phyloP scores from a whole-genome alignment of 2,329 filamentous ascomycete genomes.

The Apiospora malaysiana region DNA sequence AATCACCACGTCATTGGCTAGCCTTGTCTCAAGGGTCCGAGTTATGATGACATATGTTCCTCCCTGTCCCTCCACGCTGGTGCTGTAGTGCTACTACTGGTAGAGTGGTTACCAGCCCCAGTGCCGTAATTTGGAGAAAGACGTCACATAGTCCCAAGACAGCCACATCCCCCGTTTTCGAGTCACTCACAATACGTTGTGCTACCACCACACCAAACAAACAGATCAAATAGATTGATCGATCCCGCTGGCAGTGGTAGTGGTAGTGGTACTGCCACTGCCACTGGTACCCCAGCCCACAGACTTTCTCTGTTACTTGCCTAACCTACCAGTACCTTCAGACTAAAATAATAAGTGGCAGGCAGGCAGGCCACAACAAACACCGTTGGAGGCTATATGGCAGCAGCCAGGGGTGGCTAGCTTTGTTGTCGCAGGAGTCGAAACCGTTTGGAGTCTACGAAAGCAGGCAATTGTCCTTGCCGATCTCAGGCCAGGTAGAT shows the following conservation, averaged over 20 bases:
- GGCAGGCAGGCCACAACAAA: neutral
- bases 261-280: too few species aligned
- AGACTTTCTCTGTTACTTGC: neutral
- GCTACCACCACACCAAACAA: neutral
- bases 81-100: neutral
- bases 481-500: slow-evolving; percentile 6
- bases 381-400: neutral
- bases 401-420: neutral
- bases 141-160: neutral
- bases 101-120: too few species aligned
- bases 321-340: neutral
- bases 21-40: slow-evolving; percentile 15
- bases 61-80: neutral
- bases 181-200: neutral
- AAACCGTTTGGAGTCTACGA: neutral
- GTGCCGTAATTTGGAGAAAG: neutral
- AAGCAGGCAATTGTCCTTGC: neutral
- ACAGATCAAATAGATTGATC: neutral
- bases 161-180: neutral
- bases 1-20: slow-evolving; percentile 13
- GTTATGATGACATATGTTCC: slow-evolving; percentile 16
- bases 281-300: neutral
- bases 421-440: slow-evolving; percentile 17
- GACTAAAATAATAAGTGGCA: slow-evolving; percentile 4
- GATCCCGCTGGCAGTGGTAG: neutral